Evolutionary conservation across 2,329 filamentous ascomycete species (phyloP), one percentile per base, ranked within the genome.

Genomic region (Venturia nashicola): DNA sequence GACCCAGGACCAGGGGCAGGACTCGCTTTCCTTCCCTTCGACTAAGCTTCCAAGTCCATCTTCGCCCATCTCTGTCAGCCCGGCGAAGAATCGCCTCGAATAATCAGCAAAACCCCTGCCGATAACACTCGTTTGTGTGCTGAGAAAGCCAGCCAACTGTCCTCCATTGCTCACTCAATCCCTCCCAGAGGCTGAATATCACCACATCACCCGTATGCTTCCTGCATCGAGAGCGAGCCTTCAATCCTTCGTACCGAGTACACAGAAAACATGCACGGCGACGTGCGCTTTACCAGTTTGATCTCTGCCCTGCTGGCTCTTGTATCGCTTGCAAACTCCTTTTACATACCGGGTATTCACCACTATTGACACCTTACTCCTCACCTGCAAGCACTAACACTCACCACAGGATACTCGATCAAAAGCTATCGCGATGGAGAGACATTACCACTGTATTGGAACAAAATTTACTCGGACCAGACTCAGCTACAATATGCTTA

Each of bases 401-500:
- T 27, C 43, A 14, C 44, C 1, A 42, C 66, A 88, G 91, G 91
- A 68, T 94, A 89, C 81, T 95, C 91, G 6, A 86, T 92, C 71
- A 88, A 86, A 72, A 90, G 85, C 71, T 95, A 95, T 73, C 82
- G 81, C 68, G 84, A 91, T 67, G 83, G 85, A 73, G 88, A 95
- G 69, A 80, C 85, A 12, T 88, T 96, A 46, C 90, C 91, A 0
- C 80, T 96, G n/a, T 85, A 93, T 64, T 89, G 94, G 68, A 96
- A 96, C 78, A 96, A 96, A 75, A 86, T 92, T 70, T 95, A 92
- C 75, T 95, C 90, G 64, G 91, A 95, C 76, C 86, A 89, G 70
- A 94, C 89, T 8, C 88, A 94, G 73, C 79, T 96, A n/a, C 90
- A 95, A 74, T 95, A 91, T 83, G 90, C 90, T 68, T 96, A 93